Percentiles rank a stretch among this genome's conserved stretches.
Conservation (phyloP, 495 filamentous ascomycete genomes). For the Trichocladium uniseriatum region DNA sequence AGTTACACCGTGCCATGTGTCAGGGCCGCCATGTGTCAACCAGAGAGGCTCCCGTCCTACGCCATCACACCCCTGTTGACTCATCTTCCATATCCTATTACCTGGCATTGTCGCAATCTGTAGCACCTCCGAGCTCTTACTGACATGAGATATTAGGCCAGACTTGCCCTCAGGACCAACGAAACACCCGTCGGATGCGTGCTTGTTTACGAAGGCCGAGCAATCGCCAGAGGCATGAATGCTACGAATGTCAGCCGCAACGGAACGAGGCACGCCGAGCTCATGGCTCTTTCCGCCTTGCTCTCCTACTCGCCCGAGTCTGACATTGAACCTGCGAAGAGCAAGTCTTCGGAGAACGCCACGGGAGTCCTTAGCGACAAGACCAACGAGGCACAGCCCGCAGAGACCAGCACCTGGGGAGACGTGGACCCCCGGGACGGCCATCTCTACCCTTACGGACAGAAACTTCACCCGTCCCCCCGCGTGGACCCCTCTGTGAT, state of each 20-base stretch:
- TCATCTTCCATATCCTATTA: no score
- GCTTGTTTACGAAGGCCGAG: constrained; percentile 60
- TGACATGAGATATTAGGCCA: constrained; percentile 44
- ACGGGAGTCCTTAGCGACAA: constrained; percentile 8
- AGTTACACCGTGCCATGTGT: no score
- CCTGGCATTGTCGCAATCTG: no score
- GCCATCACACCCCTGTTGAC: no score
- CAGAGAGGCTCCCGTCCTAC: no score
- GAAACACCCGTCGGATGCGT: constrained; percentile 97
- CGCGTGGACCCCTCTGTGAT: constrained; percentile 47
- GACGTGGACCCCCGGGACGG: constrained; percentile 36
- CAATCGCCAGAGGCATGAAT: constrained; percentile 88
- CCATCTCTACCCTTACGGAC: constrained; percentile 41
- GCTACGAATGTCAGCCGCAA: constrained; percentile 81
- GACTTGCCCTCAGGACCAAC: constrained; percentile 65
- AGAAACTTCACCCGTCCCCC: constrained; percentile 39
- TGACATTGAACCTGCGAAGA: constrained; percentile 11
- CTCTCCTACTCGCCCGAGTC: constrained; percentile 25
- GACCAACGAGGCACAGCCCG: constrained; percentile 9
- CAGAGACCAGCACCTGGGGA: constrained; percentile 28
- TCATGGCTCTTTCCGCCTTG: constrained; percentile 65
- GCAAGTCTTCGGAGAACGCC: not conserved
- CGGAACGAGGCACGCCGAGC: constrained; percentile 91
- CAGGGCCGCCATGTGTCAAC: no score
- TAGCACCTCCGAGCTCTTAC: not conserved